phyloP scores from a whole-genome alignment of 495 filamentous ascomycete species.

The Neurospora sublineolata region DNA sequence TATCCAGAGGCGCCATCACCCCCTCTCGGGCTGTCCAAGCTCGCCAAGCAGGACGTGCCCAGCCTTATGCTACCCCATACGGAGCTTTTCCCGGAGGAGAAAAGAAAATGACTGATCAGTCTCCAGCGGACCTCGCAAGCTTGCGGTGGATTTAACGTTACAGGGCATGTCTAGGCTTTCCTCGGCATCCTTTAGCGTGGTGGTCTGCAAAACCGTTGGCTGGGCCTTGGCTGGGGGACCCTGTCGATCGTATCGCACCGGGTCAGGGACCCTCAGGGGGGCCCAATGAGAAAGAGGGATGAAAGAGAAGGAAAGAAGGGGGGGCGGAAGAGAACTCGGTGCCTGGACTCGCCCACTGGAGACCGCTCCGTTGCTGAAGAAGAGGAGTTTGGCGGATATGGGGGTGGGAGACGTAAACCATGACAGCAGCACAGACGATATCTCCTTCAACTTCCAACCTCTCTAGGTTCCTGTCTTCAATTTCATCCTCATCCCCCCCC shows the following conservation, averaged over 20 bases:
- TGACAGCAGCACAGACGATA: background rate
- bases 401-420: background rate
- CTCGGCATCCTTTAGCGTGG: background rate
- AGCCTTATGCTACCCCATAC: background rate
- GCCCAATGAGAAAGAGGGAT: background rate
- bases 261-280: background rate
- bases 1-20: too few species aligned
- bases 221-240: background rate
- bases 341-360: background rate
- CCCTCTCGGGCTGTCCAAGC: too few species aligned
- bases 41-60: too few species aligned
- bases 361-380: background rate
- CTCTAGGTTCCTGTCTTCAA: background rate
- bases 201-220: background rate
- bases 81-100: background rate
- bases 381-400: background rate
- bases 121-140: background rate
- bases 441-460: background rate
- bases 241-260: background rate
- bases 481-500: background rate
- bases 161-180: background rate
- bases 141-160: background rate
- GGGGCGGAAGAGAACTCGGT: background rate
- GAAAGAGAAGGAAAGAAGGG: background rate
- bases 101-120: background rate